Evolutionary conservation across 139 green algal species (phyloP).

Genomic region (Chlamydomonas schloesseri): DNA sequence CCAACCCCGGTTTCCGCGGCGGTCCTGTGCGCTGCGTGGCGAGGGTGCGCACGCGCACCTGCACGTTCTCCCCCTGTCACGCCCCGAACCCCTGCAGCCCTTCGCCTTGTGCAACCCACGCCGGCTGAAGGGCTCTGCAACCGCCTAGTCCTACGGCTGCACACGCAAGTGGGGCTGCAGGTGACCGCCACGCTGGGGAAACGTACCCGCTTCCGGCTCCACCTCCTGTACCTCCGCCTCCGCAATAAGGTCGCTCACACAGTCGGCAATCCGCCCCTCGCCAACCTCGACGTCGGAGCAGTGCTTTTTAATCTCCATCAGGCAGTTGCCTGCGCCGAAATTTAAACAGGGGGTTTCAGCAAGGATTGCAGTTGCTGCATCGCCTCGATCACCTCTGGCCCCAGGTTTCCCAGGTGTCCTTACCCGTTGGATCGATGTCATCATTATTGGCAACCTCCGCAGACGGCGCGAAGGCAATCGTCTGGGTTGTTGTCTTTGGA

Average conservation of each 20-base stretch:
- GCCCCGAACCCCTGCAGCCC: too few species aligned
- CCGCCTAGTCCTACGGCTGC: background rate
- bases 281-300: slow-evolving; percentile 65
- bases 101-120: too few species aligned
- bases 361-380: background rate
- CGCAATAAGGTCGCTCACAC: slow-evolving; percentile 65
- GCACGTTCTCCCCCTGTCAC: background rate
- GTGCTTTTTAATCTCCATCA: slow-evolving; percentile 60
- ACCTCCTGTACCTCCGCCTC: slow-evolving; percentile 28
- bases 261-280: slow-evolving; percentile 61
- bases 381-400: background rate
- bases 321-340: slow-evolving; percentile 63
- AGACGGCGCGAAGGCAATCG: slow-evolving; percentile 41
- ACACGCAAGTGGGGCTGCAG: background rate
- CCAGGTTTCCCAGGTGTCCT: background rate
- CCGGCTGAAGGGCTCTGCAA: too few species aligned
- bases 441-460: slow-evolving; percentile 51
- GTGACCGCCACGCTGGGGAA: background rate
- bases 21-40: too few species aligned
- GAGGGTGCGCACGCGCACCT: background rate
- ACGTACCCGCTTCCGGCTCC: slow-evolving; percentile 8
- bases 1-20: too few species aligned
- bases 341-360: background rate
- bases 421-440: slow-evolving; percentile 48
- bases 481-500: slow-evolving; percentile 23